Conservation (phyloP, 2,329 filamentous ascomycete species). For the Ilyonectria sp. region DNA sequence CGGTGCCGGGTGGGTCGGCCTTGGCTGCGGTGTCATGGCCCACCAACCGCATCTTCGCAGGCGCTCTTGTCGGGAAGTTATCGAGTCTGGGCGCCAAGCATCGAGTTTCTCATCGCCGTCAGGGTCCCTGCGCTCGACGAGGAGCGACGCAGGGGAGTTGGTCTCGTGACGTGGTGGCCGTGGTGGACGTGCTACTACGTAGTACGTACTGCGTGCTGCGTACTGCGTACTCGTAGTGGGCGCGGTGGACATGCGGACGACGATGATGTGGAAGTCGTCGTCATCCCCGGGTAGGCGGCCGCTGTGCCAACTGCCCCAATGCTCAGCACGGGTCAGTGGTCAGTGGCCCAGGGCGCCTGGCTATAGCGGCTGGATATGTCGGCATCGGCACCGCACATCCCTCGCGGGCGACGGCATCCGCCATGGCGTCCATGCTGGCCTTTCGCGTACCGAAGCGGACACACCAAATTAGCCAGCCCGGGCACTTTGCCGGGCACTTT, state of each 20-base stretch:
- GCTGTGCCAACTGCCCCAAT: background rate
- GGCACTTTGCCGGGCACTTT: slow-evolving; percentile 5
- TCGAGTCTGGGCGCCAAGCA: slow-evolving; percentile 37
- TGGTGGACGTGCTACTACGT: slow-evolving; percentile 13
- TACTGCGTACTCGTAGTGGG: background rate
- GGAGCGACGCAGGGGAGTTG: slow-evolving; percentile 1
- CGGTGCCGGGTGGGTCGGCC: slow-evolving; percentile 44
- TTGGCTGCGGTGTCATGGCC: slow-evolving; percentile 32
- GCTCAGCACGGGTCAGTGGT: background rate
- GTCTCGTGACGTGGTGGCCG: slow-evolving; percentile 16
- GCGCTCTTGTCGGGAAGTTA: slow-evolving; percentile 21
- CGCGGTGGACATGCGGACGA: slow-evolving; percentile 19
- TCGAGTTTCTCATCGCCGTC: slow-evolving; percentile 10
- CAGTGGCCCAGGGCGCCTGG: background rate
- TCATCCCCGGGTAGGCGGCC: slow-evolving; percentile 36
- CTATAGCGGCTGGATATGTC: slow-evolving; percentile 45
- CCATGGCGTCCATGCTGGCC: background rate
- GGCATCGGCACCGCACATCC: slow-evolving; percentile 39
- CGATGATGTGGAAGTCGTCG: slow-evolving; percentile 34
- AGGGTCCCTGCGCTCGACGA: background rate
- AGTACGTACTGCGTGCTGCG: background rate
- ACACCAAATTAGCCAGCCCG: slow-evolving; percentile 2
- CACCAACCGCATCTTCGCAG: slow-evolving; percentile 31
- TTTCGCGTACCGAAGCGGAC: slow-evolving; percentile 7
- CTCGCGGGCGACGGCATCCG: background rate